A percentile compares a stretch with the other conserved stretches of the same genome.
phyloP scores from a whole-genome alignment of 2,329 filamentous ascomycete species.

The Colletotrichum godetiae region DNA sequence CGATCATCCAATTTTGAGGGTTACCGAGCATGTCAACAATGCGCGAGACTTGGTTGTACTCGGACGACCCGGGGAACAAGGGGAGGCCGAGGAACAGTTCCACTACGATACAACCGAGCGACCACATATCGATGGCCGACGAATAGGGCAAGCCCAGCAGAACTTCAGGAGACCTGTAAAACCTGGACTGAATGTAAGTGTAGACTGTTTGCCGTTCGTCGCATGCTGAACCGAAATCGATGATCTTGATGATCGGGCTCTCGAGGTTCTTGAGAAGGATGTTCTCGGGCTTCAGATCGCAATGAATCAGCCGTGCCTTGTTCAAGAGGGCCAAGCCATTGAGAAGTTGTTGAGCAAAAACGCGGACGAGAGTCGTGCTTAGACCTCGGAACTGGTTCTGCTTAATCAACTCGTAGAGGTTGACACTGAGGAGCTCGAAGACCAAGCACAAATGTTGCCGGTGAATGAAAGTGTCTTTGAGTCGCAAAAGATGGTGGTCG shows the following conservation, averaged over 20 bases:
- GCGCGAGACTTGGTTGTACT: slow-evolving; percentile 97
- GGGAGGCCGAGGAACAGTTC: slow-evolving; percentile 96
- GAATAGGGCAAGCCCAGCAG: slow-evolving; percentile 96
- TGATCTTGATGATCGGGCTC: slow-evolving; percentile 99
- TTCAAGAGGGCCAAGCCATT: slow-evolving; percentile 93
- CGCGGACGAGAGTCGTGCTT: slow-evolving; percentile 95
- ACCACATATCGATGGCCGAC: slow-evolving; percentile 99
- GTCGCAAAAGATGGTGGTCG: slow-evolving; percentile 91
- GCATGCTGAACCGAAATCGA: slow-evolving; percentile 98
- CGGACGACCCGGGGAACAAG: slow-evolving; percentile 94
- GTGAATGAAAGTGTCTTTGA: slow-evolving; percentile 99
- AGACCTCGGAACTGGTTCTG: slow-evolving; percentile 98
- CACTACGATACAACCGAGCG: slow-evolving; percentile 96
- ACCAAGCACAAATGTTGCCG: slow-evolving; percentile 96
- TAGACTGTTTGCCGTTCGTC: slow-evolving; percentile 99
- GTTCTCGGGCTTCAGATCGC: slow-evolving; percentile 97
- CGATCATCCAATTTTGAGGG: slow-evolving; percentile 98
- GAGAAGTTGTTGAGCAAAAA: slow-evolving; percentile 96
- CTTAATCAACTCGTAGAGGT: slow-evolving; percentile 98
- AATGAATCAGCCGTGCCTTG: slow-evolving; percentile 97
- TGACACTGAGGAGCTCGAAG: slow-evolving; percentile 96
- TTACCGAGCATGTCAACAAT: slow-evolving; percentile 99
- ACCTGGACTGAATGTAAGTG: slow-evolving; percentile 98
- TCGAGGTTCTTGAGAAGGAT: slow-evolving; percentile 98
- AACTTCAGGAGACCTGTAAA: slow-evolving; percentile 97